Conservation (phyloP, 2,329 filamentous ascomycete genomes). For the Ophiocordyceps camponoti-saundersi region DNA sequence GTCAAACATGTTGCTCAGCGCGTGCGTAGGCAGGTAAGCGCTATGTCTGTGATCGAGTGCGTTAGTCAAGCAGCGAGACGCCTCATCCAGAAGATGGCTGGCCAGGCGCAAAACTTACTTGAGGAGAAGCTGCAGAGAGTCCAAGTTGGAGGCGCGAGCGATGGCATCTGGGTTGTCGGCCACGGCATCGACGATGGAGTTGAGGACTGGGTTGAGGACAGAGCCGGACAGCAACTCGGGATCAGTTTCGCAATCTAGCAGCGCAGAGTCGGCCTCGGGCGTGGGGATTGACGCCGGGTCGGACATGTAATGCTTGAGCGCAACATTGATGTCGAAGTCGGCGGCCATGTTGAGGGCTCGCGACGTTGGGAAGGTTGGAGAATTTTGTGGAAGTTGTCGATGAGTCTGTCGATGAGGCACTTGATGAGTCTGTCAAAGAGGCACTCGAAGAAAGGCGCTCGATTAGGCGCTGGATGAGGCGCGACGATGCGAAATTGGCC, state of each 20-base stretch:
- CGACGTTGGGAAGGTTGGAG: conserved; percentile 3
- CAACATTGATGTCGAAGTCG: conserved; percentile 90
- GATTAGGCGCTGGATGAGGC: background rate
- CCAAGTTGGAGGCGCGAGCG: conserved; percentile 60
- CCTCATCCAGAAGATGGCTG: conserved; percentile 7
- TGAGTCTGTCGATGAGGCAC: background rate
- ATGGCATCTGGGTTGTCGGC: conserved; percentile 86
- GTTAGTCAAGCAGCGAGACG: background rate
- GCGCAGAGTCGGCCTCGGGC: conserved; percentile 64
- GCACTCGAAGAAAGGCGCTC: background rate
- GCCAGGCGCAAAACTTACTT: conserved; percentile 62
- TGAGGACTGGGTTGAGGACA: conserved; percentile 70
- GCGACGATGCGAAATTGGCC: conserved; percentile 1
- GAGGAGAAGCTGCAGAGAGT: conserved; percentile 87
- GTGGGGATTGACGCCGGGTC: conserved; percentile 73
- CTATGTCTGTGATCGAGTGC: conserved; percentile 46
- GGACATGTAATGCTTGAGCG: conserved; percentile 91
- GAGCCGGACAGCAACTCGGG: conserved; percentile 65
- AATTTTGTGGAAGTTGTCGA: background rate
- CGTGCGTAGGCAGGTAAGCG: conserved; percentile 59
- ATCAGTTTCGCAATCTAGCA: conserved; percentile 86
- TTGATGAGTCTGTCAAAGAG: background rate
- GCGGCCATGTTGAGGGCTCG: conserved; percentile 40
- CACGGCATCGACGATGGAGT: conserved; percentile 82
- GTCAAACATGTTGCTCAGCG: conserved; percentile 85